Conservation (phyloP, 1,139 yeast species). For the Spencermartinsiella ligniputridi region DNA sequence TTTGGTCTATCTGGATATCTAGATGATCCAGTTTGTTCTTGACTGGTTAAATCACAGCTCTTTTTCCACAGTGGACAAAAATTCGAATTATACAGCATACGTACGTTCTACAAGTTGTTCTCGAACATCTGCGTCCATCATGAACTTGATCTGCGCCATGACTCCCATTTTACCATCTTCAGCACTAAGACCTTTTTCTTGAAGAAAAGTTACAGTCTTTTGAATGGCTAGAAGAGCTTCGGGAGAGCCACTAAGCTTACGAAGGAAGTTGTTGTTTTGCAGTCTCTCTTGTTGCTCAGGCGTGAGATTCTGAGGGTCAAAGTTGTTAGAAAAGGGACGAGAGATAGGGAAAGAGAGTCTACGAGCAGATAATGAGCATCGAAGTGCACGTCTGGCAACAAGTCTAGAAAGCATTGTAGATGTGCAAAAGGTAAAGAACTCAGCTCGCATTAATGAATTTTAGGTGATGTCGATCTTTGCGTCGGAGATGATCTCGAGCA, state of each 20-base stretch:
- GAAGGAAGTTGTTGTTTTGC: not conserved
- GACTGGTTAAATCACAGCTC: conserved; percentile 8
- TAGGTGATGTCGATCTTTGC: no score
- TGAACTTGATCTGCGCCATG: conserved; percentile 24
- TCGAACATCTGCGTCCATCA: conserved; percentile 23
- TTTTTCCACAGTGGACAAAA: not conserved
- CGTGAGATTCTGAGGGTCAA: not conserved
- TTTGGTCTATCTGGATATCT: conserved; percentile 18
- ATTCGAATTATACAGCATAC: no score
- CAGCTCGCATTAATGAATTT: no score
- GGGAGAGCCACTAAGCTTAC: not conserved
- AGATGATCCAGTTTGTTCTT: conserved; percentile 17
- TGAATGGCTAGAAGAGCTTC: conserved; percentile 9
- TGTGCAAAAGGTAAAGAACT: no score
- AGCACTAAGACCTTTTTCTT: conserved; percentile 16
- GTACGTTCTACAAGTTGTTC: conserved; percentile 18
- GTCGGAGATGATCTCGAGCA: no score
- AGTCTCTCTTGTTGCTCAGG: not conserved
- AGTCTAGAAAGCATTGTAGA: not conserved
- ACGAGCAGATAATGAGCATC: no score
- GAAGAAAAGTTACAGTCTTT: conserved; percentile 18
- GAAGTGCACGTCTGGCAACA: no score
- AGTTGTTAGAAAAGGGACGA: no score
- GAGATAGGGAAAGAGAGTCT: no score
- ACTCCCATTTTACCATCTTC: conserved; percentile 21